Percentiles rank a stretch among this genome's conserved stretches.
Evolutionary conservation across 345 rosid genomes (phyloP).

Genomic region (Populus deltoides): DNA sequence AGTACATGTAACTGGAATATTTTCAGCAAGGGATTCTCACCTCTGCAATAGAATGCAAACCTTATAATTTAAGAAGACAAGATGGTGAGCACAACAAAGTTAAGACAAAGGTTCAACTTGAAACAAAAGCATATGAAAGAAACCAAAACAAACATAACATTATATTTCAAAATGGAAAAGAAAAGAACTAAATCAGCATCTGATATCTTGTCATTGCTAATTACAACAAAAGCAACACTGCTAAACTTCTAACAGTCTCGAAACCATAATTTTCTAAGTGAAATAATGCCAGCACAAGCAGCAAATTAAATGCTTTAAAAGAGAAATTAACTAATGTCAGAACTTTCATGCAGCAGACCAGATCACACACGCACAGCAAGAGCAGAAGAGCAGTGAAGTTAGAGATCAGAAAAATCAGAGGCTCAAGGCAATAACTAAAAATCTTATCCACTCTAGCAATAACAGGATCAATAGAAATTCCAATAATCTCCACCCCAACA

Average conservation of each 20-base stretch:
- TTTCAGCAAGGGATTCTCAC: conserved; percentile 38
- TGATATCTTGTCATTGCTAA: neutral
- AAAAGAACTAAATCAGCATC: conserved; percentile 4
- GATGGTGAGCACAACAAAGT: neutral
- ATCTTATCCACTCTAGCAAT: neutral
- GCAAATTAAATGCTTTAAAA: neutral
- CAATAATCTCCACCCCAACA: neutral
- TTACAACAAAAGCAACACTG: neutral
- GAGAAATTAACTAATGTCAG: neutral
- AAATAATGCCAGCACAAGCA: neutral
- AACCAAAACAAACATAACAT: neutral
- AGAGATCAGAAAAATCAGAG: neutral
- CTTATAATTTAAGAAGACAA: conserved; percentile 14
- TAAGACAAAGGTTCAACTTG: neutral
- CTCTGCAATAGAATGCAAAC: conserved; percentile 44
- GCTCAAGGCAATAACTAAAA: neutral
- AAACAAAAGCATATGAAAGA: neutral
- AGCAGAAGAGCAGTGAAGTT: neutral
- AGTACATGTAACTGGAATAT: conserved; percentile 58
- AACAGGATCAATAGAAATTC: neutral
- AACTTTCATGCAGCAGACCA: neutral
- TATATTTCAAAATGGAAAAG: neutral
- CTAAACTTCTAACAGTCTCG: neutral
- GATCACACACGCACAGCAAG: neutral
- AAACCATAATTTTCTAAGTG: neutral